These are phyloP conservation scores for Podospora pseudopauciseta DNA, from an alignment of 495 filamentous ascomycete genomes.

Conservation along the genomic window DNA sequence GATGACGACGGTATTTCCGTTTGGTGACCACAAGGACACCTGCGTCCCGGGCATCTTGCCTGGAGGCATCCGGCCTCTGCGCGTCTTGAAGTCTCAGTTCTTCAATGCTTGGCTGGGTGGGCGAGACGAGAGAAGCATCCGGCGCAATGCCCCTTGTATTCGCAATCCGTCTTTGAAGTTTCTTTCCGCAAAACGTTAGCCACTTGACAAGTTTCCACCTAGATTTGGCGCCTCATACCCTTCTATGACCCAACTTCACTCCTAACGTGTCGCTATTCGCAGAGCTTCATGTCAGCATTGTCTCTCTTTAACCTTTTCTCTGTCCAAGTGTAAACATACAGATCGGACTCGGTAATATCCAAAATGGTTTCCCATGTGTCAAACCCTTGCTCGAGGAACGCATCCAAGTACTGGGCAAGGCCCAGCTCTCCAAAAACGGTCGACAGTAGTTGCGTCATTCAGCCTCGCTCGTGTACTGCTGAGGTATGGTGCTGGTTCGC, in stretches of 20 bases:
- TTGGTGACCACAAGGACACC: slow-evolving; percentile 43
- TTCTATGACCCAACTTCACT: slow-evolving; percentile 74
- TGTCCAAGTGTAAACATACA: slow-evolving; percentile 46
- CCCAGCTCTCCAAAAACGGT: slow-evolving; percentile 65
- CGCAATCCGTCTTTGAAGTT: slow-evolving; percentile 50
- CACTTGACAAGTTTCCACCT: neutral
- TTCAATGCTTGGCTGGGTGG: slow-evolving; percentile 37
- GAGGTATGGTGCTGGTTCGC: neutral
- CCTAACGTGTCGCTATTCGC: slow-evolving; percentile 56
- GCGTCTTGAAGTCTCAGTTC: slow-evolving; percentile 32
- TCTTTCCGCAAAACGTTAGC: slow-evolving; percentile 29
- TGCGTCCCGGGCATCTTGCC: slow-evolving; percentile 35
- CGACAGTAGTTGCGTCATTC: slow-evolving; percentile 47
- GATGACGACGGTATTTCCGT: slow-evolving; percentile 74
- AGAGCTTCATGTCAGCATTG: slow-evolving; percentile 16
- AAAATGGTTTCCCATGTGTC: slow-evolving; percentile 76
- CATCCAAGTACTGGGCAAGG: slow-evolving; percentile 66
- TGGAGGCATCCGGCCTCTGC: slow-evolving; percentile 30
- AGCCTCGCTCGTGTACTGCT: slow-evolving; percentile 6
- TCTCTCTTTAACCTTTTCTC: neutral
- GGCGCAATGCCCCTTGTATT: slow-evolving; percentile 57
- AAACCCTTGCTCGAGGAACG: slow-evolving; percentile 70
- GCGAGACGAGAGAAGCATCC: slow-evolving; percentile 41
- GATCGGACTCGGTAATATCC: slow-evolving; percentile 75
- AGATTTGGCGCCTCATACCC: slow-evolving; percentile 48